Percentiles rank a stretch among this genome's conserved stretches.
Evolutionary conservation across 768 basidiomycete species (phyloP).

Genomic region (Cantharellus anzutake): DNA sequence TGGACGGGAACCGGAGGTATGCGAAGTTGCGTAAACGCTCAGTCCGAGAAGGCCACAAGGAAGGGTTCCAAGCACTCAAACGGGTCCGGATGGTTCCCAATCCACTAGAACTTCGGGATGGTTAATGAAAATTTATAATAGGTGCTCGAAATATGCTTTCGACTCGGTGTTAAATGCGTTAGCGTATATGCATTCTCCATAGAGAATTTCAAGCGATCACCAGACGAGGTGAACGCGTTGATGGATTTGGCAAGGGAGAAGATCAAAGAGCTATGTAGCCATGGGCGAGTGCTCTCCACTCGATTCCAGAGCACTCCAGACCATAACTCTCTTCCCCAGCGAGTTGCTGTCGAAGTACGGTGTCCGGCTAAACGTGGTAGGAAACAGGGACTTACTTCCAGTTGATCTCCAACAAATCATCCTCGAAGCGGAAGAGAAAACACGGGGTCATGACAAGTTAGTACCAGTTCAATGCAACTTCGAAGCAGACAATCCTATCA

Average conservation of each 20-base stretch:
- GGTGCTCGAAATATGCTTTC: conserved; percentile 73
- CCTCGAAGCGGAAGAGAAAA: conserved; percentile 54
- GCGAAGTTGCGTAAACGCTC: conserved; percentile 40
- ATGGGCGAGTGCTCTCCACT: conserved; percentile 40
- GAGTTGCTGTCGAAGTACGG: conserved; percentile 66
- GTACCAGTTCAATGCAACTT: conserved; percentile 8
- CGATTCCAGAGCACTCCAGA: background rate
- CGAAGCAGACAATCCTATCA: background rate
- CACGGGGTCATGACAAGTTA: conserved; percentile 51
- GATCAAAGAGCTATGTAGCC: conserved; percentile 53
- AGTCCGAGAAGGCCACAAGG: conserved; percentile 62
- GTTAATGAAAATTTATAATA: conserved; percentile 15
- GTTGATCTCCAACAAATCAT: conserved; percentile 50
- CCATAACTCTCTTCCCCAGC: conserved; percentile 22
- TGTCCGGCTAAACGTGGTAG: conserved; percentile 69
- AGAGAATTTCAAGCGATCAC: conserved; percentile 83
- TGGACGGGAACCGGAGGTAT: conserved; percentile 93
- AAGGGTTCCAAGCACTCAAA: conserved; percentile 64
- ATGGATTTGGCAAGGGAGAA: conserved; percentile 71
- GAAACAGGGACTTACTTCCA: conserved; percentile 58
- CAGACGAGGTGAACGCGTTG: conserved; percentile 70
- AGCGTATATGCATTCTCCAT: conserved; percentile 97
- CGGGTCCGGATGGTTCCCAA: conserved; percentile 31
- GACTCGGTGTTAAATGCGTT: conserved; percentile 63
- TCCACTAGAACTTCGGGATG: background rate